Conservation (phyloP, 805 yeast genomes). For the Dipodascus geniculatus region DNA sequence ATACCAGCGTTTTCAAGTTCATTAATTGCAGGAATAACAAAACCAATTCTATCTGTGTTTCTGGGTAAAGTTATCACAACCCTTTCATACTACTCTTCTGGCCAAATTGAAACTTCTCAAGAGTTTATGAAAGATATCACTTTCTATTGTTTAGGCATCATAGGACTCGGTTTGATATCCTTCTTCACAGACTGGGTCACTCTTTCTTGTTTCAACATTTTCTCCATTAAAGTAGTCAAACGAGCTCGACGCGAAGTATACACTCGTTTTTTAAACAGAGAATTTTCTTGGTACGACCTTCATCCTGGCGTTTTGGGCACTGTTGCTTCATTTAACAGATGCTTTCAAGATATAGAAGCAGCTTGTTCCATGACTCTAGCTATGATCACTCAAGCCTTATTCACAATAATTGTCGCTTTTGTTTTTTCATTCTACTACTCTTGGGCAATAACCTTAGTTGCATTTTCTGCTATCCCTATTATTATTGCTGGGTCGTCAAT, state of each 20-base stretch:
- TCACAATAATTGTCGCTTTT: slow-evolving; percentile 42
- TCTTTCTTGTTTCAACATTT: slow-evolving; percentile 46
- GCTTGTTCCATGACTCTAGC: slow-evolving; percentile 62
- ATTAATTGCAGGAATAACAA: slow-evolving; percentile 1
- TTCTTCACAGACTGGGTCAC: slow-evolving; percentile 40
- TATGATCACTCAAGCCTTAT: slow-evolving; percentile 38
- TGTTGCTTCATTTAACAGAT: slow-evolving; percentile 50
- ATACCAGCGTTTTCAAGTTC: slow-evolving; percentile 8
- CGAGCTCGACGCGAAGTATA: slow-evolving; percentile 41
- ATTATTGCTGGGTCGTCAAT: slow-evolving; percentile 37
- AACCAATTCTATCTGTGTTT: slow-evolving; percentile 35
- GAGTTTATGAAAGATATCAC: not conserved
- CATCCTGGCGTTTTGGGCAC: slow-evolving; percentile 49
- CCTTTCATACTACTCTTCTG: slow-evolving; percentile 27
- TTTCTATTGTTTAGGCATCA: slow-evolving; percentile 22
- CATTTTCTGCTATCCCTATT: slow-evolving; percentile 65
- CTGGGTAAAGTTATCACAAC: slow-evolving; percentile 52
- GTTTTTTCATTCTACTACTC: slow-evolving; percentile 63
- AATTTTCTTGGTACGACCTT: slow-evolving; percentile 53
- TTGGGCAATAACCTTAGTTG: slow-evolving; percentile 75
- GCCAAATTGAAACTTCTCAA: slow-evolving; percentile 18
- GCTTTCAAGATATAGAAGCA: slow-evolving; percentile 59
- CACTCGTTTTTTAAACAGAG: slow-evolving; percentile 32
- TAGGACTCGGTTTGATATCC: slow-evolving; percentile 38
- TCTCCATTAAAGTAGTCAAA: slow-evolving; percentile 62